Evolutionary conservation across 2,329 filamentous ascomycete genomes (phyloP).

Genomic region (Clonostachys solani): DNA sequence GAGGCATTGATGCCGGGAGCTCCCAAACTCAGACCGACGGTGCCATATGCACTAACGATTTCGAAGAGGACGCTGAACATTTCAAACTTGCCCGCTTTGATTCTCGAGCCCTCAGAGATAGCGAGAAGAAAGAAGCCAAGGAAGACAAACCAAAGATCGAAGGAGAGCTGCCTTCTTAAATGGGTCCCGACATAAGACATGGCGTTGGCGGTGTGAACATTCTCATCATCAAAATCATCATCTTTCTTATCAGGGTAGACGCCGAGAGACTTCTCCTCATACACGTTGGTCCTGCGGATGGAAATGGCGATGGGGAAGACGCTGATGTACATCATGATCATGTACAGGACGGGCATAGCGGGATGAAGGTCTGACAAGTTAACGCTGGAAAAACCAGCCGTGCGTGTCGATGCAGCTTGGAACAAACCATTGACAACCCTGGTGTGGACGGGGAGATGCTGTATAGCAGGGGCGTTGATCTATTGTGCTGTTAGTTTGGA

Average conservation of each 20-base stretch:
- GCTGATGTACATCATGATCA: constrained; percentile 99
- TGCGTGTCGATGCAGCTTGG: constrained; percentile 84
- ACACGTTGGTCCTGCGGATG: constrained; percentile 90
- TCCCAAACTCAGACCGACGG: constrained; percentile 85
- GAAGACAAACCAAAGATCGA: constrained; percentile 97
- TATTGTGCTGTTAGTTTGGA: constrained; percentile 18
- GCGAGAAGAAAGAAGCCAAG: constrained; percentile 88
- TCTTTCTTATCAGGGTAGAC: constrained; percentile 43
- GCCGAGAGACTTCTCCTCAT: constrained; percentile 84
- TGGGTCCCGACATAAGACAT: constrained; percentile 88
- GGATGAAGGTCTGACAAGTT: constrained; percentile 77
- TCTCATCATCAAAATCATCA: constrained; percentile 35
- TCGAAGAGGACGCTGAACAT: constrained; percentile 76
- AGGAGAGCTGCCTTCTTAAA: constrained; percentile 88
- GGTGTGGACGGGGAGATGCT: constrained; percentile 63
- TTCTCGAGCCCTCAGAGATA: constrained; percentile 74
- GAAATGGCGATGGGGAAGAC: constrained; percentile 96
- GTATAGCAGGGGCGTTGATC: constrained; percentile 69
- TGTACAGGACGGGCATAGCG: constrained; percentile 86
- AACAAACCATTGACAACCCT: constrained; percentile 85
- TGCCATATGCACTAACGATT: constrained; percentile 87
- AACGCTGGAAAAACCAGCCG: constrained; percentile 83
- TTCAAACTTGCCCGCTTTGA: constrained; percentile 61
- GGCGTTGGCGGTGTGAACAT: constrained; percentile 32
- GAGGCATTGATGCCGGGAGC: constrained; percentile 73